Evolutionary conservation across 805 yeast species (phyloP).

Genomic region (Nakazawaea sp.): DNA sequence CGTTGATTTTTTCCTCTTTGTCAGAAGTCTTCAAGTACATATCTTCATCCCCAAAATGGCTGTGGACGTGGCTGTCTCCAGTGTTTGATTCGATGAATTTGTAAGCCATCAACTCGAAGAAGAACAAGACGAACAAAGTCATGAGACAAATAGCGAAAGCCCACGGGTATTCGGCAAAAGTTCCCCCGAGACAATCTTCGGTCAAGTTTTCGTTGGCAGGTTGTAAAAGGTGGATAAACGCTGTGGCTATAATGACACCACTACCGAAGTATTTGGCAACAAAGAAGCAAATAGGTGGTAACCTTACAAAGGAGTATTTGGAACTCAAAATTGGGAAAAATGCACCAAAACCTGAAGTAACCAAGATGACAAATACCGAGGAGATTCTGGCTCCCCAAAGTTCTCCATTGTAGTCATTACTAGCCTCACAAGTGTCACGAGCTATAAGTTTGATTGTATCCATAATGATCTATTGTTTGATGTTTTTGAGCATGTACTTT

Average conservation of each 20-base stretch:
- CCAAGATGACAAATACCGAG: conserved; percentile 45
- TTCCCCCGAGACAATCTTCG: conserved; percentile 51
- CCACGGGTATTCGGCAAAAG: conserved; percentile 36
- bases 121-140: conserved; percentile 31
- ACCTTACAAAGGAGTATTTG: conserved; percentile 38
- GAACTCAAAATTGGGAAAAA: conserved; percentile 50
- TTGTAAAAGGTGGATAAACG: conserved; percentile 58
- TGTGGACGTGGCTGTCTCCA: conserved; percentile 34
- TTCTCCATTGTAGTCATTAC: conserved; percentile 30
- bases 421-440: conserved; percentile 24
- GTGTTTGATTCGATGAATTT: conserved; percentile 25
- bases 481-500: too few species aligned
- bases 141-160: conserved; percentile 36
- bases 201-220: conserved; percentile 50
- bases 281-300: conserved; percentile 39
- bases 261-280: conserved; percentile 56
- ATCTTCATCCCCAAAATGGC: conserved; percentile 45
- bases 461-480: background rate
- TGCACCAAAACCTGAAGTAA: conserved; percentile 44
- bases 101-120: conserved; percentile 32
- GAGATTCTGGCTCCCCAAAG: conserved; percentile 40
- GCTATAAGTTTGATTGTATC: conserved; percentile 15
- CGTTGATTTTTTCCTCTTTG: conserved; percentile 17
- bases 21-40: too few species aligned
- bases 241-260: conserved; percentile 74